Conservation (phyloP, 805 yeast species). For the Cyberlindnera nakhonratchasimensis region DNA sequence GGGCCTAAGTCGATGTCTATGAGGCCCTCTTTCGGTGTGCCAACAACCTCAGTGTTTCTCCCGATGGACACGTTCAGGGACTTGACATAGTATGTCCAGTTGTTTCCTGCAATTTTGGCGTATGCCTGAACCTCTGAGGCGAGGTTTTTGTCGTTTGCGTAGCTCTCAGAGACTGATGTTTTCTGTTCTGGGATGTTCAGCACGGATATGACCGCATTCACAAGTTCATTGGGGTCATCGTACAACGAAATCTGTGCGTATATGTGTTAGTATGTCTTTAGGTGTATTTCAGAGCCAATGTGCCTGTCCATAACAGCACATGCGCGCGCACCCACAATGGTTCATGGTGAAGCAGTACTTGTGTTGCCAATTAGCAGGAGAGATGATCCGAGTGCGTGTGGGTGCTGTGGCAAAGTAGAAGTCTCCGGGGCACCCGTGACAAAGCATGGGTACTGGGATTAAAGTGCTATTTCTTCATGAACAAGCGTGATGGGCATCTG, state of each 20-base stretch:
- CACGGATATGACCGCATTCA: conserved; percentile 70
- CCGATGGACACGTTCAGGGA: conserved; percentile 75
- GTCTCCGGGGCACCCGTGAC: no score
- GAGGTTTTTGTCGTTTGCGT: conserved; percentile 66
- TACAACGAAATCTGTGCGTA: conserved; percentile 32
- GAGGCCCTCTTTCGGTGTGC: conserved; percentile 17
- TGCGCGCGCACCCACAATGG: no score
- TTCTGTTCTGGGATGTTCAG: conserved; percentile 68
- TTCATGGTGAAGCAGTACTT: no score
- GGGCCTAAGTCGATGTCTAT: conserved; percentile 94
- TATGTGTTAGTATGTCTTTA: conserved; percentile 16
- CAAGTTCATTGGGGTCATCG: conserved; percentile 60
- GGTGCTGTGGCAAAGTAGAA: no score
- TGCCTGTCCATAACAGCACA: no score
- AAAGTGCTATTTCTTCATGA: no score
- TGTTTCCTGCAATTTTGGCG: conserved; percentile 89
- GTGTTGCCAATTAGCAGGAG: no score
- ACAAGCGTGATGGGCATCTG: no score
- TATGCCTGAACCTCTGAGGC: conserved; percentile 89
- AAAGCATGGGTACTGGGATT: no score
- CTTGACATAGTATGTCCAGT: conserved; percentile 94
- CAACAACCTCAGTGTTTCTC: conserved; percentile 56
- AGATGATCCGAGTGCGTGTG: no score
- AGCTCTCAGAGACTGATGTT: conserved; percentile 70
- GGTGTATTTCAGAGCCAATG: background rate